Base-by-base conservation (phyloP, 2,329 filamentous ascomycete species). In the Colletotrichum karsti region DNA sequence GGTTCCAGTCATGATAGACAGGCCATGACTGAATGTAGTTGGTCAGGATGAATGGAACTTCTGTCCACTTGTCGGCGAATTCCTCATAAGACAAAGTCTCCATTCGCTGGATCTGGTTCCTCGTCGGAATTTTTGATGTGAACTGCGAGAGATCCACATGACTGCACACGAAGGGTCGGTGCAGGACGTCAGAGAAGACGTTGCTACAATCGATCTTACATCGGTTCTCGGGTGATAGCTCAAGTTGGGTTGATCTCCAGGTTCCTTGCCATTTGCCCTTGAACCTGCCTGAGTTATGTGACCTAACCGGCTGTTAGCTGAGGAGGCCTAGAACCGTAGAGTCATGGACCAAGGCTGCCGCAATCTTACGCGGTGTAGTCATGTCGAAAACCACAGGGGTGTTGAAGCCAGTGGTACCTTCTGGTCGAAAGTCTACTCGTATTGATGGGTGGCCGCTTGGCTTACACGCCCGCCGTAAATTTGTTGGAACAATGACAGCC, bases 151-250 rank as follows among this genome's bases (percentile, higher is more conserved):
- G 81, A 2, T 87, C 80, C 28, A 94, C 90, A 75, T 97, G 89
- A 50, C 93, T 92, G 82, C 95, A 98, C 72, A 93, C 91, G 78
- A 97, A 98, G 0, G 95, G 95, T 9, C 95, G 89, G 79, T 98
- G 93, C 24, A 98, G 85, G 7, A 93, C 90, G 79, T 99, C 95
- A 13, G 95, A 98, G 79, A 93, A 98, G 57, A 98, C 89, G 73
- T 90, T 89, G 57, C 86, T 86, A 80, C 95, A 97, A 72, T 92
- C 87, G 37, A 97, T 82, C 12, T 80, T 83, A 39, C 89, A 85
- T 53, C 87, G 83, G 64, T 85, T 81, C 13, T 80, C 77, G 20
- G 75, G 69, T 1, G 84, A 77, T 13, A 93, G 82, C 37, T 85
- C 85, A 41, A 97, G 85, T 73, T 91, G 88, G 1, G 94, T 97